Evolutionary conservation across 1,284 basidiomycete genomes (phyloP).

Genomic region (Cutaneotrichosporon spelunceum): DNA sequence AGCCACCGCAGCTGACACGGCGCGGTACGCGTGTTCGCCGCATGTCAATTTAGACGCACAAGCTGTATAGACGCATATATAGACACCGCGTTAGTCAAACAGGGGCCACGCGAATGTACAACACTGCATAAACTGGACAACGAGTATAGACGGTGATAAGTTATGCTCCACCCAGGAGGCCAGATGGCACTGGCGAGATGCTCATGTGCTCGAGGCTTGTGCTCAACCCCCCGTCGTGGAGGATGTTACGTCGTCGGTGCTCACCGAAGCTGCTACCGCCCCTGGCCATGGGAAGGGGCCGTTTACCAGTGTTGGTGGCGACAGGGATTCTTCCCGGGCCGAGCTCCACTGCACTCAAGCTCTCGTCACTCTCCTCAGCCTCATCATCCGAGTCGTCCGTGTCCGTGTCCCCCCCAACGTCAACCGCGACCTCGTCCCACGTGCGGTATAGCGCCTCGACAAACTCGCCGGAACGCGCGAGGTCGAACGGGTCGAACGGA

Average conservation of each 20-base stretch:
- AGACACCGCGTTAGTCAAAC: neutral
- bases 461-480: constrained; percentile 59
- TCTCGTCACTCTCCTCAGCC: constrained; percentile 41
- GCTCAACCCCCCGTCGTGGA: constrained; percentile 35
- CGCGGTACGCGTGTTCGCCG: constrained; percentile 40
- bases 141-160: neutral
- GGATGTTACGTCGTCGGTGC: constrained; percentile 13
- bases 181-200: constrained; percentile 33
- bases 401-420: constrained; percentile 44
- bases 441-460: constrained; percentile 57
- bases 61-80: neutral
- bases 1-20: constrained; percentile 32
- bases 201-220: constrained; percentile 48
- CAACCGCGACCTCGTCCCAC: constrained; percentile 56
- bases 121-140: constrained; percentile 14
- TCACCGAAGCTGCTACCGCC: constrained; percentile 17
- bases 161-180: constrained; percentile 2
- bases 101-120: constrained; percentile 10
- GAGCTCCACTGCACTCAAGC: constrained; percentile 7
- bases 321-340: constrained; percentile 2
- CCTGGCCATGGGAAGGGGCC: constrained; percentile 17
- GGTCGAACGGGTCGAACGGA: constrained; percentile 95
- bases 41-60: constrained; percentile 15
- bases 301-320: neutral
- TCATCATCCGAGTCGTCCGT: constrained; percentile 53